phyloP scores from a whole-genome alignment of 495 filamentous ascomycete species.

The Neurospora sp. region DNA sequence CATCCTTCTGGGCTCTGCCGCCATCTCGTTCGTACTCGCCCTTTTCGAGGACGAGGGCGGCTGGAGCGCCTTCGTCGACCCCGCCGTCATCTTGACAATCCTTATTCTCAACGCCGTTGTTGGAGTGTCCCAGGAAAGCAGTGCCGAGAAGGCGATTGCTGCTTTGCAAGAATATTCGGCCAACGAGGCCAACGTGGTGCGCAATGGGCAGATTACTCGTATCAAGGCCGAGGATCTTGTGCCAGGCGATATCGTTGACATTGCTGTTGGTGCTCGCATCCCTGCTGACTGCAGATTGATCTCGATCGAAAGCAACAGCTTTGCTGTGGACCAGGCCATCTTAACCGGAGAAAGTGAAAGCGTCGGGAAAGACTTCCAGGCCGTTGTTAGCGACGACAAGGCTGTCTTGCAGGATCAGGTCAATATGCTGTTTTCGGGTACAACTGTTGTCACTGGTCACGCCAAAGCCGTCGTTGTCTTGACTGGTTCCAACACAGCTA shows the following conservation, averaged over 20 bases:
- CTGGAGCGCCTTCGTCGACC: constrained; percentile 98
- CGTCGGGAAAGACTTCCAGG: constrained; percentile 69
- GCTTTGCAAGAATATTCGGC: constrained; percentile 98
- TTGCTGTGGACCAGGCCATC: constrained; percentile 92
- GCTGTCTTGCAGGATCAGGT: constrained; percentile 96
- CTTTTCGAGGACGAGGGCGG: constrained; percentile 88
- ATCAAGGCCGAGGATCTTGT: constrained; percentile 94
- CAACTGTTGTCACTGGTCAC: constrained; percentile 90
- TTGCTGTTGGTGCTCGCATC: constrained; percentile 86
- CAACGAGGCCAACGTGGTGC: constrained; percentile 89
- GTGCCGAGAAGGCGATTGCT: constrained; percentile 96
- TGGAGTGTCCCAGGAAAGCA: constrained; percentile 96
- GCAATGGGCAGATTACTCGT: constrained; percentile 61
- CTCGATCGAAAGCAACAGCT: constrained; percentile 92
- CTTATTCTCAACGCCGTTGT: constrained; percentile 94
- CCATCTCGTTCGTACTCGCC: constrained; percentile 88
- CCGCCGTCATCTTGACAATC: constrained; percentile 93
- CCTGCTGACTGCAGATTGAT: constrained; percentile 94
- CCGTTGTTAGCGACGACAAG: constrained; percentile 59
- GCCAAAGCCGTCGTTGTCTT: constrained; percentile 87
- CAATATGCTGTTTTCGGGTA: constrained; percentile 98
- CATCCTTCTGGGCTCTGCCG: constrained; percentile 87
- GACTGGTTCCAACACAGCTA: constrained; percentile 85
- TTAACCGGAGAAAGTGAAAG: constrained; percentile 98
- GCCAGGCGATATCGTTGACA: constrained; percentile 83